Evolutionary conservation across 257 asterid species (phyloP), one percentile per base, ranked within the genome.

Genomic region (Thymus quinquecostatus): DNA sequence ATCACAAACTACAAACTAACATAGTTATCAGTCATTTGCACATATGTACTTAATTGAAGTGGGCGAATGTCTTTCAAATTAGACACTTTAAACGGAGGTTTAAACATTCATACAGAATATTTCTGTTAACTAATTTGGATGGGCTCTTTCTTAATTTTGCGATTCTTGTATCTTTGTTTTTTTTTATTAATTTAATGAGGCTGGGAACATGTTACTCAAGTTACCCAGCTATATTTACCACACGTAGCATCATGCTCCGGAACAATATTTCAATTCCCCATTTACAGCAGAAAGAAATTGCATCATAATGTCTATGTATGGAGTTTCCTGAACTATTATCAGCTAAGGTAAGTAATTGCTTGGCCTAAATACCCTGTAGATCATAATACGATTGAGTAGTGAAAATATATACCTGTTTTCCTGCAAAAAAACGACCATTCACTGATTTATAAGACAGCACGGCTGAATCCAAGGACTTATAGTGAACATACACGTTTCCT

Each of bases 341-440:
- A 63, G 76, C 70, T 51, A 6, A 47, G 53, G 44, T 66, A 60
- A 56, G 54, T 10, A 45, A 38, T 77, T 53, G 29, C 62, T 48
- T 29, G 8, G 41, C 28, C 43, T 34, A 67, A 27, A 74, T 54
- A 54, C 30, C 30, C 67, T 56, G 44, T 36, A 53, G 56, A 33
- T 61, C 70, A 66, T 54, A 64, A 62, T 8, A 34, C 70, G 71
- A 64, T 65, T 53, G 48, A 51, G 32, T 48, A 11, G 34, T 21
- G 21, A 56, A 29, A 67, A 38, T 68, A 58, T 68, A 58, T 71
- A 94, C 99, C 97, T 83, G 96, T 80, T 94, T 94, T 66, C 95
- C 90, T 59, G 97, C 99, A 75, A 87, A 94, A 85, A 85, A 94
- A 75, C 99, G 99, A 38, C 96, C 98, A 65, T 89, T 94, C 77